Evolutionary conservation across 2,329 filamentous ascomycete species (phyloP).

Genomic region (Colletotrichum zoysiae): DNA sequence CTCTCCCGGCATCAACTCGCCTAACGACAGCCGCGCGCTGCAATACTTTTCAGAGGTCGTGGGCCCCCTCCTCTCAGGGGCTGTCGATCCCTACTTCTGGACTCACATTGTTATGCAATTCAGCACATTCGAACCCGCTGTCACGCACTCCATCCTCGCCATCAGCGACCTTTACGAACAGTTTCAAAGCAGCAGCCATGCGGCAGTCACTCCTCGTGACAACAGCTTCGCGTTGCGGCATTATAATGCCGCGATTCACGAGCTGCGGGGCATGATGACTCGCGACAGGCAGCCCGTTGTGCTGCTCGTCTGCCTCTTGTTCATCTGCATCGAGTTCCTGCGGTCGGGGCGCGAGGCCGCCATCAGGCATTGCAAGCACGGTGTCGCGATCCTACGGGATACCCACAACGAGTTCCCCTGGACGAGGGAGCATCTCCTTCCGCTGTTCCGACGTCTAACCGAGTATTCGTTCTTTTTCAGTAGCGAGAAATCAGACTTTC

Average conservation of each 20-base stretch:
- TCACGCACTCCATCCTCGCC: slow-evolving; percentile 63
- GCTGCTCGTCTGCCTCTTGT: slow-evolving; percentile 62
- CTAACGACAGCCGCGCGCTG: slow-evolving; percentile 45
- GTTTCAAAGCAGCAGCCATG: slow-evolving; percentile 31
- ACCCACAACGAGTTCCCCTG: slow-evolving; percentile 33
- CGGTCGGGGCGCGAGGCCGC: slow-evolving; percentile 43
- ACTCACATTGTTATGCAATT: slow-evolving; percentile 59
- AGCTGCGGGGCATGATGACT: slow-evolving; percentile 54
- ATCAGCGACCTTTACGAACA: slow-evolving; percentile 61
- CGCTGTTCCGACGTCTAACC: slow-evolving; percentile 23
- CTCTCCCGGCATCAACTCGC: slow-evolving; percentile 37
- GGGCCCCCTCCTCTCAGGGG: slow-evolving; percentile 53
- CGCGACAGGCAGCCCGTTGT: slow-evolving; percentile 45
- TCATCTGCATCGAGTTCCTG: slow-evolving; percentile 68
- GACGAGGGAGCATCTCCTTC: slow-evolving; percentile 32
- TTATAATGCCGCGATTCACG: slow-evolving; percentile 63
- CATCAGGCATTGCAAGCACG: slow-evolving; percentile 36
- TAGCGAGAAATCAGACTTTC: slow-evolving; percentile 39
- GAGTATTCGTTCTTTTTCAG: slow-evolving; percentile 36
- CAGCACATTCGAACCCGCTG: slow-evolving; percentile 58
- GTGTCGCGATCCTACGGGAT: slow-evolving; percentile 29
- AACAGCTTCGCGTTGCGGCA: slow-evolving; percentile 57
- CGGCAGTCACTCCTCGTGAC: slow-evolving; percentile 8
- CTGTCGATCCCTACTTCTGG: slow-evolving; percentile 60
- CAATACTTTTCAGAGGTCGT: slow-evolving; percentile 52